Base-by-base conservation (phyloP, 441 rosid genomes). In the Erodium chrysanthum region DNA sequence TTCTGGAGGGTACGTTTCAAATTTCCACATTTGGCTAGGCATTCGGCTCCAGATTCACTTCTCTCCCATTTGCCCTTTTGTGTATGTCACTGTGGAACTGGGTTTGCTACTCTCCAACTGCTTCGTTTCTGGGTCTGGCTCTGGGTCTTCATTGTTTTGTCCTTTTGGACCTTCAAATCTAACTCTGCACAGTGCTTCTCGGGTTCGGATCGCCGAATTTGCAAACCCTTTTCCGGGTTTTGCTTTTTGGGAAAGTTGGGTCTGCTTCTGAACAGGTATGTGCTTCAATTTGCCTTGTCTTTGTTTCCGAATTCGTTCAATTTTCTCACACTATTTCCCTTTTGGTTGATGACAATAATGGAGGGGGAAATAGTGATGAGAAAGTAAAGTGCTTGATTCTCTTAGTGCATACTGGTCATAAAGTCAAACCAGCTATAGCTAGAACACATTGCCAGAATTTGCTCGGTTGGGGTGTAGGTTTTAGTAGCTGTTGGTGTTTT, bases 181-280 rank as follows among this genome's bases (percentile, higher is more conserved):
- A 73, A 71, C 67, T 22, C 67, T 44, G 44, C 64, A 63, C 68
- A 35, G 18, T 76, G 50, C 58, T 44, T 50, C 68, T 66, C 35
- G 70, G 78, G 72, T 73, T 78, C 76, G 80, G 85, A 84, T 86
- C 88, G 67, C 75, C 46, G 73, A 67, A 20, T 71, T 74, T 52
- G 69, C 72, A 65, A 68, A 46, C 71, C 71, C 63, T 72, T 71
- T 76, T 17, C 70, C 37, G 70, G 68, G 67, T 42, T 70, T 54
- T 66, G 73, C 74, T 61, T 71, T 74, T 56, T 25, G 37, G 66
- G 72, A 50, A 80, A 73, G 31, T 56, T 66, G 31, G 63, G 63
- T 70, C 56, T 76, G 61, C 65, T 69, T 70, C 76, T 71, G 71
- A 73, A 73, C 69, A 64, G 84, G 80, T 80, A 76, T 52, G 73